Conservation (phyloP, 164 flowering plant species). For the grape (Vitis vinifera) region DNA sequence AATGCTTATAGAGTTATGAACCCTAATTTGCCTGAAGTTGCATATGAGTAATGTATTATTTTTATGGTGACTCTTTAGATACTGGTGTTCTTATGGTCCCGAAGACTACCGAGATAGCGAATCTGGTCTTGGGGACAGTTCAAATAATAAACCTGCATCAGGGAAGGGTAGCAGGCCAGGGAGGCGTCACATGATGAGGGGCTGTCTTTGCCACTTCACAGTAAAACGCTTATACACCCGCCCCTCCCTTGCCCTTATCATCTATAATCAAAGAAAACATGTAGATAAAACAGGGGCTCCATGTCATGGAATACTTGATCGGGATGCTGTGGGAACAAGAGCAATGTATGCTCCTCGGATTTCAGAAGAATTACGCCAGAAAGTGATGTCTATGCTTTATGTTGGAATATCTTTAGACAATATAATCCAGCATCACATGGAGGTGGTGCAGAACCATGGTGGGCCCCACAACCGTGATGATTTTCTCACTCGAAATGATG, state of each 20-base stretch:
- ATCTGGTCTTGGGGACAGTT: constrained; percentile 28
- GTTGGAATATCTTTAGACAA: constrained; percentile 49
- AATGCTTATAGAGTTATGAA: too few relatives aligned
- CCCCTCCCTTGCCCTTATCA: constrained; percentile 56
- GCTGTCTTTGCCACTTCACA: constrained; percentile 65
- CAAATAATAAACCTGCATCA: constrained; percentile 41
- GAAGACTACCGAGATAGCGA: constrained; percentile 58
- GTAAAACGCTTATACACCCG: constrained; percentile 60
- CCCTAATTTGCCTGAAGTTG: neutral
- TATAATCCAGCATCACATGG: constrained; percentile 48
- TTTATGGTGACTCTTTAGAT: constrained; percentile 29
- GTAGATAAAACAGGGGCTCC: constrained; percentile 53
- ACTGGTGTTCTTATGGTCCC: constrained; percentile 72
- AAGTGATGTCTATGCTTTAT: constrained; percentile 56
- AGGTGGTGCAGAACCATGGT: constrained; percentile 49
- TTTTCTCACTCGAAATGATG: constrained; percentile 53
- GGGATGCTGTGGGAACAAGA: constrained; percentile 57
- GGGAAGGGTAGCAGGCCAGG: constrained; percentile 68
- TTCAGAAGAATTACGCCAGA: constrained; percentile 52
- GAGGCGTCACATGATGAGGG: constrained; percentile 67
- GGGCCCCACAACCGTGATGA: constrained; percentile 56
- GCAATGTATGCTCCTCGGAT: constrained; percentile 64
- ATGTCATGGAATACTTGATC: constrained; percentile 60
- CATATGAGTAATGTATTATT: neutral
- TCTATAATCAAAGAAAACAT: constrained; percentile 53